phyloP scores from a whole-genome alignment of 169 alveolate genomes.

The Babesia bigemina region DNA sequence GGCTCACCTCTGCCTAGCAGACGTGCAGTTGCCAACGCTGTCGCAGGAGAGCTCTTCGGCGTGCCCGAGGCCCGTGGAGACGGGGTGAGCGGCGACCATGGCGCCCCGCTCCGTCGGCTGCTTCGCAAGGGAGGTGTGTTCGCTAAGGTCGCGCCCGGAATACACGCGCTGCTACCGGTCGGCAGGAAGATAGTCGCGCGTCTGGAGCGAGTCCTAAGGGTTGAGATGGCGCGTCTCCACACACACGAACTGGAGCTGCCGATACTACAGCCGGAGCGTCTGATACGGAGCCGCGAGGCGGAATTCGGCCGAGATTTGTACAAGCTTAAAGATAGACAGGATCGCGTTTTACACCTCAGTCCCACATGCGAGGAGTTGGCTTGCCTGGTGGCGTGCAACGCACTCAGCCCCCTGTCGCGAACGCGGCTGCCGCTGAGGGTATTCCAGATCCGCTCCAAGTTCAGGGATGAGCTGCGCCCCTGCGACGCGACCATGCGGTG shows the following conservation, averaged over 20 bases:
- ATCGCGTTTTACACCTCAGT: conserved; percentile 16
- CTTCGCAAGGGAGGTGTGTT: conserved; percentile 36
- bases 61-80: conserved; percentile 49
- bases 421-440: conserved; percentile 31
- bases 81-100: not conserved
- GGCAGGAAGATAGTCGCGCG: conserved; percentile 46
- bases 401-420: conserved; percentile 39
- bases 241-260: conserved; percentile 56
- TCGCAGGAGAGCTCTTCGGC: conserved; percentile 4
- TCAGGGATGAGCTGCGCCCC: conserved; percentile 65
- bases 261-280: conserved; percentile 30
- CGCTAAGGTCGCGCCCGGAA: conserved; percentile 49
- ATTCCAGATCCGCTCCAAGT: conserved; percentile 53
- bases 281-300: conserved; percentile 9
- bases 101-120: not conserved
- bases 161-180: conserved; percentile 45
- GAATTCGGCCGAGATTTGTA: conserved; percentile 46
- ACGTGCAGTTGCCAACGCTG: not conserved
- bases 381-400: conserved; percentile 3
- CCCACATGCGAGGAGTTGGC: conserved; percentile 65
- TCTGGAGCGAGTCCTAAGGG: conserved; percentile 37
- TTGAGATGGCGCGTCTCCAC: conserved; percentile 55
- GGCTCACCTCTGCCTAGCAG: not conserved
- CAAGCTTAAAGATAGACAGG: conserved; percentile 24
- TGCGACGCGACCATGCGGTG: conserved; percentile 33